These are phyloP conservation scores for Podaxis sp. DNA, from an alignment of 768 basidiomycete genomes.

Conservation along the genomic window DNA sequence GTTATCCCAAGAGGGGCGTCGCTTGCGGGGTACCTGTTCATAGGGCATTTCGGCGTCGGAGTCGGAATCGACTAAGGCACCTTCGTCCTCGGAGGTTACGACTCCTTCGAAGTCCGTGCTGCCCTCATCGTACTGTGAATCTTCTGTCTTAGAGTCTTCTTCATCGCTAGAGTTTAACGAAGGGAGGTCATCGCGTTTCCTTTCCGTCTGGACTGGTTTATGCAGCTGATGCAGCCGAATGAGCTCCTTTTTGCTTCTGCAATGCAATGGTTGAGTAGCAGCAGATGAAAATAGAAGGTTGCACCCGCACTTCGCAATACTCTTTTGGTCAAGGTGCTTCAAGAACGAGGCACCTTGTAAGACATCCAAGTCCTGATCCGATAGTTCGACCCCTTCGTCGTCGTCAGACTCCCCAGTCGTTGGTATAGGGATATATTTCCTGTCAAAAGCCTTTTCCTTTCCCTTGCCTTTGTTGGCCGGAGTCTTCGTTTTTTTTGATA, in stretches of 20 bases:
- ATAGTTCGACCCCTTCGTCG: slow-evolving; percentile 55
- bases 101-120: slow-evolving; percentile 29
- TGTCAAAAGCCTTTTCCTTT: slow-evolving; percentile 62
- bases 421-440: slow-evolving; percentile 65
- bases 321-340: slow-evolving; percentile 67
- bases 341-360: slow-evolving; percentile 70
- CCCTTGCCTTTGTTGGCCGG: slow-evolving; percentile 29
- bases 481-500: slow-evolving; percentile 31
- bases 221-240: slow-evolving; percentile 65
- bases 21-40: slow-evolving; percentile 60
- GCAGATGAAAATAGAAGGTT: background rate
- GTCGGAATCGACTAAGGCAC: slow-evolving; percentile 36
- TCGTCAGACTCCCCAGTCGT: slow-evolving; percentile 31
- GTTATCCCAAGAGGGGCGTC: slow-evolving; percentile 42
- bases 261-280: background rate
- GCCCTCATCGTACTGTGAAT: slow-evolving; percentile 39
- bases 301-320: slow-evolving; percentile 71
- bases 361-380: slow-evolving; percentile 70
- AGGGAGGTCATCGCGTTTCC: slow-evolving; percentile 60
- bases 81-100: slow-evolving; percentile 31
- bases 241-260: slow-evolving; percentile 85
- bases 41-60: slow-evolving; percentile 78
- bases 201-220: slow-evolving; percentile 51
- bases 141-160: slow-evolving; percentile 28
- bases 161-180: slow-evolving; percentile 68